A percentile compares a stretch with the other conserved stretches of the same genome.
phyloP scores from a whole-genome alignment of 2,329 filamentous ascomycete species.

The Mycosphaerella sp. region DNA sequence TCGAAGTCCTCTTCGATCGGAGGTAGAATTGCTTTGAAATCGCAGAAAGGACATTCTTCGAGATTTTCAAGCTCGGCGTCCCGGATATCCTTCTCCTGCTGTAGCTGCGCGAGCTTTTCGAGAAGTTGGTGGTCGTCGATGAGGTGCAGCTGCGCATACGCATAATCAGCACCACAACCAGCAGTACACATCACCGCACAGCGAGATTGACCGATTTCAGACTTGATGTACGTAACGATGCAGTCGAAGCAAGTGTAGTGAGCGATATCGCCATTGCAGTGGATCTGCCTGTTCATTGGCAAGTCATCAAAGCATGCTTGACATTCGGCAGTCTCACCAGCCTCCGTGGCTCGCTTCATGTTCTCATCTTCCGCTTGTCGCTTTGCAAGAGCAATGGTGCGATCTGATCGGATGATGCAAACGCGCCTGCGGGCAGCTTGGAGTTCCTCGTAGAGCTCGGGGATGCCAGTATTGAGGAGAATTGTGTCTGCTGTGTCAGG shows the following conservation, averaged over 20 bases:
- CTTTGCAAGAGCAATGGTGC: slow-evolving; percentile 19
- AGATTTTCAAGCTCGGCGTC: slow-evolving; percentile 65
- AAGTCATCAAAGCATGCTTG: slow-evolving; percentile 60
- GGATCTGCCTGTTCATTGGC: slow-evolving; percentile 60
- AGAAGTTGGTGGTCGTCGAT: slow-evolving; percentile 55
- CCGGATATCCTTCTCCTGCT: slow-evolving; percentile 64
- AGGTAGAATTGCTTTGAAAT: slow-evolving; percentile 67
- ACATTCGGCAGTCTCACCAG: slow-evolving; percentile 56
- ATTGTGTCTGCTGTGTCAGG: slow-evolving; percentile 23
- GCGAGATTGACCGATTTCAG: slow-evolving; percentile 60
- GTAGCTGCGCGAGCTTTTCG: slow-evolving; percentile 60
- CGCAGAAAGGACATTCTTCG: slow-evolving; percentile 73
- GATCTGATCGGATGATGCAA: slow-evolving; percentile 16
- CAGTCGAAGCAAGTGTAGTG: slow-evolving; percentile 69
- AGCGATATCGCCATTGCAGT: slow-evolving; percentile 52
- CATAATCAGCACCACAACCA: slow-evolving; percentile 59
- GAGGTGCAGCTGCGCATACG: slow-evolving; percentile 46
- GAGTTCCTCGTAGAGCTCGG: slow-evolving; percentile 30
- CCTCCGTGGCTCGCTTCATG: slow-evolving; percentile 29
- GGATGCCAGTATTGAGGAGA: slow-evolving; percentile 20
- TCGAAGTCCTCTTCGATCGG: slow-evolving; percentile 62
- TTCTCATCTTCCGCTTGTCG: slow-evolving; percentile 35
- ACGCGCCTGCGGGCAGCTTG: slow-evolving; percentile 30
- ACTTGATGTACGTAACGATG: slow-evolving; percentile 58
- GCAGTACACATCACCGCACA: slow-evolving; percentile 62